Percentiles rank a stretch among this genome's conserved stretches.
phyloP scores from a whole-genome alignment of 371 early-diverging fungal species.

The Lichtheimia hyalospora region DNA sequence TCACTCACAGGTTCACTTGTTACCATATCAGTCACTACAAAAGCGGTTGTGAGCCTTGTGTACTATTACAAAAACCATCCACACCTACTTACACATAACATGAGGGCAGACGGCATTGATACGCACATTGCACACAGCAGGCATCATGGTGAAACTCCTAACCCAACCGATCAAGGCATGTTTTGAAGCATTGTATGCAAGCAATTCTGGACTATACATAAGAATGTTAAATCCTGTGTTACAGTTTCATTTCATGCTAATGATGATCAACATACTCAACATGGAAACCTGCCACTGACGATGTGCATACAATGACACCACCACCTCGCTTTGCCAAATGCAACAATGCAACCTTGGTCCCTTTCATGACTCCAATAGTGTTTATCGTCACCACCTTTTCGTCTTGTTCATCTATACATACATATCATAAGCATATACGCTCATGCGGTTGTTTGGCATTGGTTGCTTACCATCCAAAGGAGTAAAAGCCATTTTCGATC shows the following conservation, averaged over 20 bases:
- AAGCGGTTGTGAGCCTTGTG: not conserved
- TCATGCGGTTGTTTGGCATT: no score
- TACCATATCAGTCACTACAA: not conserved
- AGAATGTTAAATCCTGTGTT: not conserved
- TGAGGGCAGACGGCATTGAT: slow-evolving; percentile 24
- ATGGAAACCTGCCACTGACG: slow-evolving; percentile 32
- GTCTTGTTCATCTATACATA: not conserved
- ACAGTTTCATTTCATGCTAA: not conserved
- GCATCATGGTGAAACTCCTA: slow-evolving; percentile 16
- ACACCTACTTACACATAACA: not conserved
- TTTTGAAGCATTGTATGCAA: slow-evolving; percentile 20
- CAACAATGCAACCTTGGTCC: slow-evolving; percentile 40
- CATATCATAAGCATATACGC: slow-evolving; percentile 6
- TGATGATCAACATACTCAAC: not conserved
- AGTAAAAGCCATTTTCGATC: slow-evolving; percentile 24
- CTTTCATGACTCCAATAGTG: slow-evolving; percentile 63
- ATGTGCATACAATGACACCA: slow-evolving; percentile 47
- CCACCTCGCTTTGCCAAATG: slow-evolving; percentile 42
- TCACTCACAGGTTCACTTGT: not conserved
- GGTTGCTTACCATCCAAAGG: slow-evolving; percentile 22
- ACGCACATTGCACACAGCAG: slow-evolving; percentile 34
- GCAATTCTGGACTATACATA: not conserved
- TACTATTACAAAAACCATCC: not conserved
- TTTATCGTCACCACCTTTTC: slow-evolving; percentile 63
- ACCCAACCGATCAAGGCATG: slow-evolving; percentile 28